Evolutionary conservation across 73 alveolate genomes (phyloP), one percentile per base, ranked within the genome.

Genomic region (Paraurostyla sp.): DNA sequence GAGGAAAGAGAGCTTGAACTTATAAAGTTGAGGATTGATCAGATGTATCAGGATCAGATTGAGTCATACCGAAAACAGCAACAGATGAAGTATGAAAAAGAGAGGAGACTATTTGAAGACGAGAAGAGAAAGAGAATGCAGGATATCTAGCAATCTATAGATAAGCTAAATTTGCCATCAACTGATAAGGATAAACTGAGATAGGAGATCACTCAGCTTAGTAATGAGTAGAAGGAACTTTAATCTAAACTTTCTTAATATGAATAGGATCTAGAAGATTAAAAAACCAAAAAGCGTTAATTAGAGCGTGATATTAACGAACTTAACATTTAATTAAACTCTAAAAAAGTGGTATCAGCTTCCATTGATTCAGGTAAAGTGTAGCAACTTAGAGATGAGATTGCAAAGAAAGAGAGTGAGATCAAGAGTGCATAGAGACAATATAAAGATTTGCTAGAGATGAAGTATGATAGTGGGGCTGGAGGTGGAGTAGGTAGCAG

Each of bases 41-140:
- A 85, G 81, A 59, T n/a, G 38, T 60, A 33, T 42, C 52, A 65
- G 32, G 92, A 85, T 38, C 32, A 51, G 30, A 42, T 85, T 0
- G 92, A 85, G 45, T 22, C 62, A 7, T 69, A 22, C 65, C 15
- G 85, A 38, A 85, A 56, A 36, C 36, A 85, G 60, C 35, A 41
- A 33, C 40, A 56, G 33, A 18, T 51, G 48, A 65, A 69, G 59
- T 46, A n/a, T 65, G 92, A 85, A 2, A 46, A 57, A 20, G 81
- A 85, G 41, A 43, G 85, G 25, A 65, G 85, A 36, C 0, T 33
- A 33, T 40, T 85, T 13, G 92, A 85, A 32, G 87, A 60, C 40
- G 92, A 85, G 51, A 85, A 71, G 49, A 13, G 49, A 2, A 85
- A 69, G 57, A 41, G 92, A 50, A 65, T 85, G 84, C 23, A 48